Evolutionary conservation across 2,329 filamentous ascomycete genomes (phyloP).

Genomic region (Trichoderma koningii): DNA sequence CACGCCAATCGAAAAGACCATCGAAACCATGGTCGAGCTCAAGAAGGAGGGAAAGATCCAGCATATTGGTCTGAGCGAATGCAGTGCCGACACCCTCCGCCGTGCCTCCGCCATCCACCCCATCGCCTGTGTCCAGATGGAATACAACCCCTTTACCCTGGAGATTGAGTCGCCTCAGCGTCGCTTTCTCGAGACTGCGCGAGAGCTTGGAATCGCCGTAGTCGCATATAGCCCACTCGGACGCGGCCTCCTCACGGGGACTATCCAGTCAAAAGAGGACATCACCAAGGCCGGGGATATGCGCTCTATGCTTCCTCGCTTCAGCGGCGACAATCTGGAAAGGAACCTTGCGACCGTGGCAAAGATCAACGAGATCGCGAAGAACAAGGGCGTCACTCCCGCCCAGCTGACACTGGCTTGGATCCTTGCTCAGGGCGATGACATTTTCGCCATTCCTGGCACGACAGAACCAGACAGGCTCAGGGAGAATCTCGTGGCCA

Average conservation of each 20-base stretch:
- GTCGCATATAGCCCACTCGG: slow-evolving; percentile 64
- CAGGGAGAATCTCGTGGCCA: not conserved
- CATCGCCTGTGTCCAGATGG: slow-evolving; percentile 55
- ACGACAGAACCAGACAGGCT: slow-evolving; percentile 46
- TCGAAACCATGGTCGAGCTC: slow-evolving; percentile 53
- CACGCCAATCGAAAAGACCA: slow-evolving; percentile 53
- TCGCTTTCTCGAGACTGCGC: slow-evolving; percentile 54
- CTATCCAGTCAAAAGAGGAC: slow-evolving; percentile 48
- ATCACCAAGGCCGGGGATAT: slow-evolving; percentile 47
- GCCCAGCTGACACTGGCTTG: slow-evolving; percentile 64
- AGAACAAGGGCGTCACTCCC: slow-evolving; percentile 56
- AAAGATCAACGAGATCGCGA: slow-evolving; percentile 51
- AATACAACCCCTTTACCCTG: slow-evolving; percentile 56
- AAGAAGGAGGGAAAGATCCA: slow-evolving; percentile 58
- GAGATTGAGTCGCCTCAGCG: slow-evolving; percentile 58
- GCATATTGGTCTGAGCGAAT: slow-evolving; percentile 58
- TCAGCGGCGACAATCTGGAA: slow-evolving; percentile 31
- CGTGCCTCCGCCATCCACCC: slow-evolving; percentile 53
- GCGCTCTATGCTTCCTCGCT: slow-evolving; percentile 32
- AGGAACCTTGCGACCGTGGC: slow-evolving; percentile 58
- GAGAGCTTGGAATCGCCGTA: slow-evolving; percentile 58
- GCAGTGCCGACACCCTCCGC: slow-evolving; percentile 51
- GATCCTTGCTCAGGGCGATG: slow-evolving; percentile 61
- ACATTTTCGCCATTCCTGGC: slow-evolving; percentile 61
- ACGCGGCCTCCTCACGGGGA: slow-evolving; percentile 58